Conservation (phyloP, 305 asterid genomes). For the Withania somnifera region DNA sequence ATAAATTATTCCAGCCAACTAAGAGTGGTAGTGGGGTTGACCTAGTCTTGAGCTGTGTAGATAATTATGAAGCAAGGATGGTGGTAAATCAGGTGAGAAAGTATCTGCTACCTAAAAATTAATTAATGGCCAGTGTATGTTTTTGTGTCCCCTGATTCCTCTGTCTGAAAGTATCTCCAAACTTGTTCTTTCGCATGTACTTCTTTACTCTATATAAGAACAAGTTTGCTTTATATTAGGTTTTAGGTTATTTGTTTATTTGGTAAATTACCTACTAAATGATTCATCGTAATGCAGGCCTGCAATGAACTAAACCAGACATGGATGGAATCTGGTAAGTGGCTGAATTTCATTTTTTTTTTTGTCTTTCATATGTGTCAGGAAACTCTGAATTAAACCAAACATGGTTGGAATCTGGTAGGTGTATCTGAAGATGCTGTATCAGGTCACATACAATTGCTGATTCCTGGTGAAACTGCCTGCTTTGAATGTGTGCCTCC, state of each 20-base stretch:
- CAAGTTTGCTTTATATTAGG: background rate
- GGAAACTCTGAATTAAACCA: conserved; percentile 42
- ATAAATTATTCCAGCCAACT: conserved; percentile 54
- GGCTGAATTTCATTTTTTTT: background rate
- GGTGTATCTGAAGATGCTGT: conserved; percentile 98
- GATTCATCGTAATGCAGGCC: conserved; percentile 48
- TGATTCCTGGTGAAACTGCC: conserved; percentile 94
- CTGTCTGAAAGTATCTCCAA: background rate
- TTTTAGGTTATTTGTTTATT: background rate
- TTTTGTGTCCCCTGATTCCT: background rate
- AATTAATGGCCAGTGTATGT: background rate
- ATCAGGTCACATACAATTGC: conserved; percentile 91
- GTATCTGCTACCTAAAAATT: conserved; percentile 5
- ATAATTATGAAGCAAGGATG: conserved; percentile 99
- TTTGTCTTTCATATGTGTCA: background rate
- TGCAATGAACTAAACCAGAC: conserved; percentile 92
- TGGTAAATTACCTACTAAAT: conserved; percentile 7
- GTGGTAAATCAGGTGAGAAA: conserved; percentile 88
- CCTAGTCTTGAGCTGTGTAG: conserved; percentile 95
- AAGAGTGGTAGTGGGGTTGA: conserved; percentile 78
- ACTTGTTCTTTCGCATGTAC: background rate
- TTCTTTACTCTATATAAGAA: background rate
- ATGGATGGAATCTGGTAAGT: conserved; percentile 97
- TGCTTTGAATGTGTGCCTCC: conserved; percentile 99
- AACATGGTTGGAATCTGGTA: conserved; percentile 95